Conservation (phyloP, 768 basidiomycete genomes). For the Pisolithus albus region DNA sequence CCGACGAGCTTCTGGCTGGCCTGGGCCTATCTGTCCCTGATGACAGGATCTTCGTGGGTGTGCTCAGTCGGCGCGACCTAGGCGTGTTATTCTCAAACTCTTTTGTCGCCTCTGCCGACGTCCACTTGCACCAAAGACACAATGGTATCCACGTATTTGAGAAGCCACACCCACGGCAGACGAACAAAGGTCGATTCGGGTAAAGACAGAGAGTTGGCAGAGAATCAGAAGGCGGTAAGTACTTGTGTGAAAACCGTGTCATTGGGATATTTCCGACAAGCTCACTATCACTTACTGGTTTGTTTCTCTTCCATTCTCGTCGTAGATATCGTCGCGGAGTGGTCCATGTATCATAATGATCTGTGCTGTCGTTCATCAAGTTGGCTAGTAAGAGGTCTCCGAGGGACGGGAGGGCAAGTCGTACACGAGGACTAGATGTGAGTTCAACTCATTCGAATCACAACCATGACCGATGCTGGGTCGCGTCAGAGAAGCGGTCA, state of each 20-base stretch:
- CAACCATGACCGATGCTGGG: slow-evolving; percentile 12
- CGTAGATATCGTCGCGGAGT: slow-evolving; percentile 30
- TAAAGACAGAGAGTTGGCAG: slow-evolving; percentile 39
- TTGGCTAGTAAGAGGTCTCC: neutral
- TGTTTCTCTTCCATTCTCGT: slow-evolving; percentile 38
- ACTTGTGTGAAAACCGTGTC: slow-evolving; percentile 19
- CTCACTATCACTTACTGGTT: slow-evolving; percentile 25
- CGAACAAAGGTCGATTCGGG: slow-evolving; percentile 38
- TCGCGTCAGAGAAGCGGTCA: slow-evolving; percentile 10
- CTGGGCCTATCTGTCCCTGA: slow-evolving; percentile 8
- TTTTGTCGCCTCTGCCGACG: slow-evolving; percentile 34
- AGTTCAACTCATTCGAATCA: slow-evolving; percentile 22
- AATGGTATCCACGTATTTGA: slow-evolving; percentile 42
- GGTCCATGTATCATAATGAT: slow-evolving; percentile 14
- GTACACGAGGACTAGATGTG: slow-evolving; percentile 27
- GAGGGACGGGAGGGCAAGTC: slow-evolving; percentile 4
- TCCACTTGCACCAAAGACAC: slow-evolving; percentile 48
- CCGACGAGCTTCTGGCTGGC: slow-evolving; percentile 16
- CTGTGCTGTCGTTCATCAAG: slow-evolving; percentile 11
- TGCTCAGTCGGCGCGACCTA: slow-evolving; percentile 28
- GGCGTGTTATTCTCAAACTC: slow-evolving; percentile 35
- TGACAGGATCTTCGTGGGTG: slow-evolving; percentile 12
- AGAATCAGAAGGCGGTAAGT: slow-evolving; percentile 40
- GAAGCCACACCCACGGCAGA: slow-evolving; percentile 42
- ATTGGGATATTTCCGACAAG: slow-evolving; percentile 5